These are phyloP conservation scores for Boletus reticuloceps DNA, from an alignment of 768 basidiomycete species.

Conservation along the genomic window DNA sequence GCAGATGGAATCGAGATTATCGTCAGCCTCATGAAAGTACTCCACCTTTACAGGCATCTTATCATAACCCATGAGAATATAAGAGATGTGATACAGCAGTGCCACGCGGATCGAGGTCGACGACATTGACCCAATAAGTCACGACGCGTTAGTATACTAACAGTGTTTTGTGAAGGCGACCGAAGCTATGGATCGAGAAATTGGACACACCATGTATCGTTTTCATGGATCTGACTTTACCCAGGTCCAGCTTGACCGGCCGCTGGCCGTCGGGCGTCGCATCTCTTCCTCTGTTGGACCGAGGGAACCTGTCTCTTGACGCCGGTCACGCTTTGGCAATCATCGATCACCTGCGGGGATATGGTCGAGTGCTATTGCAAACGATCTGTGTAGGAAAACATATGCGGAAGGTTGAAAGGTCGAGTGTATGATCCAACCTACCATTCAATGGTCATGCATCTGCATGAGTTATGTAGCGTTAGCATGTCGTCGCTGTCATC, in stretches of 20 bases:
- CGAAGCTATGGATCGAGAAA: neutral
- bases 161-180: neutral
- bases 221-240: slow-evolving; percentile 82
- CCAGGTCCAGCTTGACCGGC: slow-evolving; percentile 22
- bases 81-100: slow-evolving; percentile 61
- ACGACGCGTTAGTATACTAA: slow-evolving; percentile 84
- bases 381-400: no score
- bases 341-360: no score
- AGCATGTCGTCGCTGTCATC: no score
- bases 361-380: neutral
- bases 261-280: slow-evolving; percentile 7
- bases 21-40: slow-evolving; percentile 90
- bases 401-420: neutral
- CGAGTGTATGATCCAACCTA: neutral
- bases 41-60: slow-evolving; percentile 86
- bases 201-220: slow-evolving; percentile 81
- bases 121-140: slow-evolving; percentile 88
- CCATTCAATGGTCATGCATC: no score
- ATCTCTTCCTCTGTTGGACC: slow-evolving; percentile 33
- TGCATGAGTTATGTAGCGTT: no score
- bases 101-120: slow-evolving; percentile 97
- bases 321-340: no score
- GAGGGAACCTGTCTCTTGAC: slow-evolving; percentile 30
- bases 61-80: slow-evolving; percentile 91
- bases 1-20: slow-evolving; percentile 38